A percentile compares a stretch with the other conserved stretches of the same genome.
These are phyloP conservation scores for Sonneratia caseolaris DNA, from an alignment of 345 rosid genomes.

Conservation along the genomic window DNA sequence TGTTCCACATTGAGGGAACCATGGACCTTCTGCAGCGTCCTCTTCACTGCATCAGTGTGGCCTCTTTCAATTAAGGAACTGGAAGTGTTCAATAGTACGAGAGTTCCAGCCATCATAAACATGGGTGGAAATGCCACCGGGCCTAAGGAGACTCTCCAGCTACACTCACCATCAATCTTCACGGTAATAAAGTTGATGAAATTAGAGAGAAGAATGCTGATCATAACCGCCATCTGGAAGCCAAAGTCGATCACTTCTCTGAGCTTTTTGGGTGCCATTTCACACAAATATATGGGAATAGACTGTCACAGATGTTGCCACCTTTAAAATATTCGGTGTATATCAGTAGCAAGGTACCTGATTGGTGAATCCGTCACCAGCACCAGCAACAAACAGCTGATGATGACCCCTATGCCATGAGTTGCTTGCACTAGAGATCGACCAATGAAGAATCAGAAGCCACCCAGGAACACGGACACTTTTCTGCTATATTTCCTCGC, in stretches of 20 bases:
- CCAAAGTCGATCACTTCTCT: not conserved
- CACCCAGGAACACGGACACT: not conserved
- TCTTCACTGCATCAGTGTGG: not conserved
- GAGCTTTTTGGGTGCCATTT: not conserved
- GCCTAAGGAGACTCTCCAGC: not conserved
- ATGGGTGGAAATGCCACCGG: not conserved
- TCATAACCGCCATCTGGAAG: not conserved
- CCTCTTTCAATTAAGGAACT: not conserved
- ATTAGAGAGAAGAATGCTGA: not conserved
- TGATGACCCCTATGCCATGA: not conserved
- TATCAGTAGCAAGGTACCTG: not conserved
- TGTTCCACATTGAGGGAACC: constrained; percentile 21
- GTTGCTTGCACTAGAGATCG: not conserved
- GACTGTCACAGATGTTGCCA: not conserved
- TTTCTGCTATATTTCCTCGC: not conserved
- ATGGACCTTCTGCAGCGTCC: constrained; percentile 11
- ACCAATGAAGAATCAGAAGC: not conserved
- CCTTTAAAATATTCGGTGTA: too few relatives aligned
- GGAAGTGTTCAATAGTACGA: not conserved
- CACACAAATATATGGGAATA: not conserved
- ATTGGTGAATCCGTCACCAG: not conserved
- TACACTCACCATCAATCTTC: not conserved
- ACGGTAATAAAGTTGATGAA: not conserved
- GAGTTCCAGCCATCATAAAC: not conserved
- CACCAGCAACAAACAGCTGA: not conserved